Evolutionary conservation across 2,329 filamentous ascomycete species (phyloP).

Genomic region (Pseudocercospora crystallina): DNA sequence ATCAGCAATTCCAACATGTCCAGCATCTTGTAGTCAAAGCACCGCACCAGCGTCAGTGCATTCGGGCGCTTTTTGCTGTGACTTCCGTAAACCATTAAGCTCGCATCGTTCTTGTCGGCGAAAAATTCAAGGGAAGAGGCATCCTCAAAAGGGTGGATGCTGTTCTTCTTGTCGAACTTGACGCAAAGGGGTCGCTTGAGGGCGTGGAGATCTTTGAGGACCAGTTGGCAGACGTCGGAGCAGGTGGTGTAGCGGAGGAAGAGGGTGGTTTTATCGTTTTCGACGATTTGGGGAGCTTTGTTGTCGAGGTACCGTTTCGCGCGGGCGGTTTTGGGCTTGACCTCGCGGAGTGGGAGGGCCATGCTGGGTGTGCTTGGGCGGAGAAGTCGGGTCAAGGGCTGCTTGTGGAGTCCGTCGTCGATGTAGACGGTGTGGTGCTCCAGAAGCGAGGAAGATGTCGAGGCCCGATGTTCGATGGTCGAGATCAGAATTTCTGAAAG

Average conservation of each 20-base stretch:
- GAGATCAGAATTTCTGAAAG: slow-evolving; percentile 2
- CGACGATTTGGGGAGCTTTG: slow-evolving; percentile 81
- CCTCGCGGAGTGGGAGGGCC: slow-evolving; percentile 58
- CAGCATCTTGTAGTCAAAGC: slow-evolving; percentile 81
- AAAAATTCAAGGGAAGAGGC: slow-evolving; percentile 88
- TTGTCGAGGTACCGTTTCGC: slow-evolving; percentile 94
- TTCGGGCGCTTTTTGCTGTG: slow-evolving; percentile 96
- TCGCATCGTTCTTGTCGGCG: slow-evolving; percentile 91
- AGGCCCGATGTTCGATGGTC: slow-evolving; percentile 1
- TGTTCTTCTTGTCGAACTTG: slow-evolving; percentile 96
- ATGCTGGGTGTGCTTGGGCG: slow-evolving; percentile 1
- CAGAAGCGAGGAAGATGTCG: not conserved
- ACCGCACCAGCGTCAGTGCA: slow-evolving; percentile 76
- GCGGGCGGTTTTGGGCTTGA: slow-evolving; percentile 70
- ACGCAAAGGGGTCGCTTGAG: slow-evolving; percentile 82
- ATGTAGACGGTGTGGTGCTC: too few relatives aligned
- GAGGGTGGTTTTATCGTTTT: slow-evolving; percentile 87
- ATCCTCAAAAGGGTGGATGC: slow-evolving; percentile 92
- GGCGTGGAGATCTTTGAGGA: slow-evolving; percentile 78
- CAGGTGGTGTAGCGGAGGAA: slow-evolving; percentile 86
- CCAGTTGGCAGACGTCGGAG: slow-evolving; percentile 78
- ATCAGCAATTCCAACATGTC: slow-evolving; percentile 94
- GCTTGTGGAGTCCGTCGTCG: slow-evolving; percentile 1
- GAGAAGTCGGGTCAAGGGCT: not conserved
- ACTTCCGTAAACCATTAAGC: slow-evolving; percentile 77